These are phyloP conservation scores for Erodium moschatum DNA, from an alignment of 441 rosid species.

Conservation along the genomic window DNA sequence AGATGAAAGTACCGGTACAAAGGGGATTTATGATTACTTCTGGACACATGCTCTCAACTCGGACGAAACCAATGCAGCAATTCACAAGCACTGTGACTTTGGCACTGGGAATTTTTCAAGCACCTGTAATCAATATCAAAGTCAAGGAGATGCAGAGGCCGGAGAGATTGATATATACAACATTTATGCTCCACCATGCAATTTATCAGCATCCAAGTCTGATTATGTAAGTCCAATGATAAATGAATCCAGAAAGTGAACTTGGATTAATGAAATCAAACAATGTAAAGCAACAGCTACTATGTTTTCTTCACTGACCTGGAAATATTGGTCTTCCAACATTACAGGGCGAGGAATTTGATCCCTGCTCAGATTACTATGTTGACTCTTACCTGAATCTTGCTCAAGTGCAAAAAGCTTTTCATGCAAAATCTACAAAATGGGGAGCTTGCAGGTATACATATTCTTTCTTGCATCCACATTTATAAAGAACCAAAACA, in stretches of 20 bases:
- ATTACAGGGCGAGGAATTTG: constrained; percentile 25
- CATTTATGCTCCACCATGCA: constrained; percentile 33
- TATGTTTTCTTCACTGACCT: constrained; percentile 4
- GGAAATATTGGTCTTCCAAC: neutral
- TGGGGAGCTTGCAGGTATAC: constrained; percentile 34
- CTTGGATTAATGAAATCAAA: neutral
- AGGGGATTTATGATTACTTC: constrained; percentile 28
- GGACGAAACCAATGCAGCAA: constrained; percentile 30
- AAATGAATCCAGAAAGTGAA: neutral
- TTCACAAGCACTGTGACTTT: constrained; percentile 27
- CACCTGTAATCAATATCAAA: constrained; percentile 16
- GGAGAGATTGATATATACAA: constrained; percentile 29
- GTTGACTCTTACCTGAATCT: constrained; percentile 30
- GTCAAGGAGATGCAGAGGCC: constrained; percentile 9
- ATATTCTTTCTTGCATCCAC: neutral
- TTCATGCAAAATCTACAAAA: constrained; percentile 29
- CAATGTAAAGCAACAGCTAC: neutral
- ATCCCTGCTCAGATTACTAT: constrained; percentile 31
- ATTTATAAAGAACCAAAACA: neutral
- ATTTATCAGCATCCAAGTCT: constrained; percentile 10
- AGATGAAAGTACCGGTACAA: constrained; percentile 14
- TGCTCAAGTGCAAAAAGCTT: constrained; percentile 32
- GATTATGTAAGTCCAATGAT: constrained; percentile 1
- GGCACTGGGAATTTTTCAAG: constrained; percentile 18
- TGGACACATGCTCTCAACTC: constrained; percentile 37